A percentile compares a stretch with the other conserved stretches of the same genome.
These are phyloP conservation scores for Ceratobasidium sp. DNA, from an alignment of 1,284 basidiomycete genomes.

Conservation along the genomic window DNA sequence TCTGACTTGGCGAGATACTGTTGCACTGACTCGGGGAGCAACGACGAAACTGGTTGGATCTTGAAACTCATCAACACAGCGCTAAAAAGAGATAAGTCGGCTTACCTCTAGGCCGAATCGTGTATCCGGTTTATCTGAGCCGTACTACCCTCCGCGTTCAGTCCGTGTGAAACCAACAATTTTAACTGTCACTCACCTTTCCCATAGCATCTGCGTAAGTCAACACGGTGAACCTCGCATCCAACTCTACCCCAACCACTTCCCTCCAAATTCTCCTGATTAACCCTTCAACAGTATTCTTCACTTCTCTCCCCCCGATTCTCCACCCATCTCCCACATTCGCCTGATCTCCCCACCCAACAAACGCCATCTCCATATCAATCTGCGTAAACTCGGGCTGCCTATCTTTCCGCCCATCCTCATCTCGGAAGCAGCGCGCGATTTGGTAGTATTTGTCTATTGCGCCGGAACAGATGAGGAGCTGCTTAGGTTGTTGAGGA, in stretches of 20 bases:
- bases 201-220: conserved; percentile 88
- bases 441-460: conserved; percentile 93
- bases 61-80: conserved; percentile 48
- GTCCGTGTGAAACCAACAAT: conserved; percentile 31
- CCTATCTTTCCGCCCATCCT: conserved; percentile 91
- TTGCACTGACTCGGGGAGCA: conserved; percentile 55
- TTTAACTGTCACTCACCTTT: conserved; percentile 62
- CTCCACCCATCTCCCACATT: conserved; percentile 66
- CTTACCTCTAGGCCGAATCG: conserved; percentile 85
- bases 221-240: conserved; percentile 76
- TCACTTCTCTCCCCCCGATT: conserved; percentile 85
- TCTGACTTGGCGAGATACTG: conserved; percentile 8
- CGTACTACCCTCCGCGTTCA: conserved; percentile 66
- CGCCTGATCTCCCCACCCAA: conserved; percentile 69
- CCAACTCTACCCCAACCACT: conserved; percentile 66
- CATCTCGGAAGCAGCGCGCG: conserved; percentile 94
- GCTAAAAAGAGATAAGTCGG: conserved; percentile 10
- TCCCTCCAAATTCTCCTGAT: conserved; percentile 78
- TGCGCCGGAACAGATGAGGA: conserved; percentile 90
- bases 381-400: conserved; percentile 98
- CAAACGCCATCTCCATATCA: conserved; percentile 96
- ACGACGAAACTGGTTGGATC: conserved; percentile 64
- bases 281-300: conserved; percentile 76
- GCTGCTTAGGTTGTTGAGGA: conserved; percentile 95
- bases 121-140: conserved; percentile 95